Evolutionary conservation across 805 yeast genomes (phyloP).

Genomic region (Kluyveromyces aestuarii): DNA sequence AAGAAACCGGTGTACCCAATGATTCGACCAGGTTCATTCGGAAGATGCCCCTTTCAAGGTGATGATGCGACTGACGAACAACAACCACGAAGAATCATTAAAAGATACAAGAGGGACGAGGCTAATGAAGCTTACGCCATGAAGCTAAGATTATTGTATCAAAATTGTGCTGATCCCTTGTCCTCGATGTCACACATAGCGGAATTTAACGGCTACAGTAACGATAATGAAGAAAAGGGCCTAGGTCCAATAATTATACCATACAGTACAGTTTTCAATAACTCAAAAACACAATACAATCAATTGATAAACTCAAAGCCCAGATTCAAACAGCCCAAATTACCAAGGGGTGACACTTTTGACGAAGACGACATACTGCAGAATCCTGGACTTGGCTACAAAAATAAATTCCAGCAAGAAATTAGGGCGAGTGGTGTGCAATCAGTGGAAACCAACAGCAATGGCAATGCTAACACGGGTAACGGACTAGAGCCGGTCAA

Average conservation of each 20-base stretch:
- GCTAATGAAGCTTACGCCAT: conserved; percentile 24
- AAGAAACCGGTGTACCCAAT: conserved; percentile 29
- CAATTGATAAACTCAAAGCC: neutral
- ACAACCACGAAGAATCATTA: conserved; percentile 21
- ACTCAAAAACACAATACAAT: neutral
- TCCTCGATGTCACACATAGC: neutral
- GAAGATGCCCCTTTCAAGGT: conserved; percentile 75
- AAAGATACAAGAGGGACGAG: conserved; percentile 26
- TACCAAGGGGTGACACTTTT: conserved; percentile 3
- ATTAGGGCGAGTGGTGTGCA: conserved; percentile 31
- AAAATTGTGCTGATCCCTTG: conserved; percentile 20
- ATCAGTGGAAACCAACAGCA: conserved; percentile 23
- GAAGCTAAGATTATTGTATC: conserved; percentile 24
- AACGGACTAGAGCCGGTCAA: conserved; percentile 29
- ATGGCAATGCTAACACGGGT: conserved; percentile 24
- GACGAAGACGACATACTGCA: conserved; percentile 1
- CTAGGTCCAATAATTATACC: conserved; percentile 6
- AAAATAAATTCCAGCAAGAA: conserved; percentile 18
- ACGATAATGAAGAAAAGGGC: conserved; percentile 6
- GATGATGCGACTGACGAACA: conserved; percentile 34
- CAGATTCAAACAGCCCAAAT: conserved; percentile 1
- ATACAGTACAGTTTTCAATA: conserved; percentile 1
- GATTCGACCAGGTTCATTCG: conserved; percentile 33
- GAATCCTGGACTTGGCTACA: neutral
- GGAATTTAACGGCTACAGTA: neutral